phyloP scores from a whole-genome alignment of 2,329 filamentous ascomycete species.

The Pseudogymnoascus pannorum region DNA sequence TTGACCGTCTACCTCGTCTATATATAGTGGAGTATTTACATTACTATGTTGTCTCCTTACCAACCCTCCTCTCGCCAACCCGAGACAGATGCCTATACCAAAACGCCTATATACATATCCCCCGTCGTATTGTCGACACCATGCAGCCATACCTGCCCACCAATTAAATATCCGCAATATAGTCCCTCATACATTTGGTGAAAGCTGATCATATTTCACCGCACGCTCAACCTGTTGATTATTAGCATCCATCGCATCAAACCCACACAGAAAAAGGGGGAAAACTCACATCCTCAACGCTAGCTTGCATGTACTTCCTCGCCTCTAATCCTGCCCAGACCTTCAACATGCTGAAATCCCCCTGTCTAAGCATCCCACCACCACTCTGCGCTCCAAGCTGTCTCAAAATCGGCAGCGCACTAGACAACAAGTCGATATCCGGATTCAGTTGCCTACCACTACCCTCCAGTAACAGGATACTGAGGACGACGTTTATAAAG shows the following conservation, averaged over 20 bases:
- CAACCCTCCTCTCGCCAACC: neutral
- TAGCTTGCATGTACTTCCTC: conserved; percentile 80
- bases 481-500: conserved; percentile 97
- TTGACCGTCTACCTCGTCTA: neutral
- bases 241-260: conserved; percentile 13
- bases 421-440: conserved; percentile 74
- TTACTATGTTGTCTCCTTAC: neutral
- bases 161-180: neutral
- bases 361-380: conserved; percentile 59
- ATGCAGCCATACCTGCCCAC: neutral
- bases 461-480: conserved; percentile 85
- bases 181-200: conserved; percentile 64
- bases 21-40: conserved; percentile 8
- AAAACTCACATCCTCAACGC: conserved; percentile 70
- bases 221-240: conserved; percentile 65
- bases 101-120: conserved; percentile 2
- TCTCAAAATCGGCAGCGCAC: conserved; percentile 81
- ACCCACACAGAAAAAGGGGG: conserved; percentile 10
- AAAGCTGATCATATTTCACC: conserved; percentile 83
- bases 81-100: neutral
- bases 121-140: neutral
- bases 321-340: conserved; percentile 90
- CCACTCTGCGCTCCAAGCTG: conserved; percentile 76
- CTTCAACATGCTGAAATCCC: conserved; percentile 78
- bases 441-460: conserved; percentile 86